Evolutionary conservation across 139 green algal species (phyloP), one percentile per base, ranked within the genome.

Genomic region (Tetradesmus obliquus): DNA sequence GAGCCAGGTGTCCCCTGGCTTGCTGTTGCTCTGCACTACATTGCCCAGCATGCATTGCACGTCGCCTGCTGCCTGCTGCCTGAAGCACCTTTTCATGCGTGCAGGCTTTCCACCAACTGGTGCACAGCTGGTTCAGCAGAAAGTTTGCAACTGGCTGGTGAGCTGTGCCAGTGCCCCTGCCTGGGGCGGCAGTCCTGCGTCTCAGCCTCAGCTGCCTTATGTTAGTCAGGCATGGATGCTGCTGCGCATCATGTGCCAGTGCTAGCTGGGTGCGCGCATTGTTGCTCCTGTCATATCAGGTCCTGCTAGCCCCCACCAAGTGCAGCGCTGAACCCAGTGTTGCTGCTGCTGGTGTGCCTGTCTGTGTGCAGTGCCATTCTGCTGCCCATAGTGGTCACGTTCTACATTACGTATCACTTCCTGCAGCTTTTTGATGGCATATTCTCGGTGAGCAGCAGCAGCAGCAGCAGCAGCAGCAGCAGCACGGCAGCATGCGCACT

Each of bases 311-410:
- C 32, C 32, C 32, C 32, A 45, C 32, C 32, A 45, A 45, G 32
- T 45, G 32, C 32, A 45, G 32, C 32, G 32, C 32, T 45, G 0
- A 0, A 45, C 32, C 32, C 32, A 45, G 32, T 45, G 32, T 45
- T 24, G 15, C 66, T 76, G 66, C 5, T 76, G 66, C 2, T 24
- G 66, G 2, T 71, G 60, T 17, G 17, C 15, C 5, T 76, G 32
- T 76, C 2, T 76, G 15, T 12, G 32, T 87, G 92, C 94, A 97
- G 96, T 88, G 97, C 95, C 55, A 99, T 99, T 72, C 92, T 99
- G 19, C 97, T 99, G 58, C 98, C 98, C 0, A 95, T 99, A 20
- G 97, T 96, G 1, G 94, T 99, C 3, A 99, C 97, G 0, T 95
- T 96, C 24, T 98, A 96, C 90, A 82, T 97, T 2, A 97, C 96